A percentile compares a stretch with the other conserved stretches of the same genome.
phyloP scores from a whole-genome alignment of 345 rosid genomes.

The Linum tenue region DNA sequence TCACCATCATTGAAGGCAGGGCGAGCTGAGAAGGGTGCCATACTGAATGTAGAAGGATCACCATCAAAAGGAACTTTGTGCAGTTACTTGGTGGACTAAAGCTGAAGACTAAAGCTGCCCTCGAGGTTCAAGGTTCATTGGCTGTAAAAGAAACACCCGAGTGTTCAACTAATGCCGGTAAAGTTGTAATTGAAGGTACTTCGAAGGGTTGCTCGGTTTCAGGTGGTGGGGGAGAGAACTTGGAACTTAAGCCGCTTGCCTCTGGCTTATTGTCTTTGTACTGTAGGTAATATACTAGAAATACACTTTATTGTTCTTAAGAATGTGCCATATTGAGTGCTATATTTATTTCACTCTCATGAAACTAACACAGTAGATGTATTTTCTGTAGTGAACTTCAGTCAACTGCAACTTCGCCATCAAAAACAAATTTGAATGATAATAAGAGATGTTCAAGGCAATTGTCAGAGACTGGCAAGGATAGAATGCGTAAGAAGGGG shows the following conservation, averaged over 20 bases:
- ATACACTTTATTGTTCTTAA: background rate
- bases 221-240: constrained; percentile 25
- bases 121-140: constrained; percentile 16
- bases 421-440: constrained; percentile 34
- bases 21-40: constrained; percentile 43
- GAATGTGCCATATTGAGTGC: constrained; percentile 1
- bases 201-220: constrained; percentile 17
- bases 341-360: constrained; percentile 9
- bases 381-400: constrained; percentile 47
- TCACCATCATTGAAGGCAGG: constrained; percentile 59
- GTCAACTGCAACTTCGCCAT: constrained; percentile 35
- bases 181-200: constrained; percentile 22
- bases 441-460: constrained; percentile 49
- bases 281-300: constrained; percentile 52
- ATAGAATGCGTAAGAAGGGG: constrained; percentile 42
- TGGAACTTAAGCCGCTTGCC: constrained; percentile 65
- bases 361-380: background rate
- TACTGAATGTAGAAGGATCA: constrained; percentile 38
- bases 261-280: constrained; percentile 77
- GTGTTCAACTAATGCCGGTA: constrained; percentile 28
- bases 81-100: constrained; percentile 47
- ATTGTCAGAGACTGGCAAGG: constrained; percentile 29
- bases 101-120: constrained; percentile 17
- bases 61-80: constrained; percentile 68
- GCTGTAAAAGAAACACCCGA: constrained; percentile 26